Base-by-base conservation (phyloP, 2,329 filamentous ascomycete species). In the Clonostachys chloroleuca region DNA sequence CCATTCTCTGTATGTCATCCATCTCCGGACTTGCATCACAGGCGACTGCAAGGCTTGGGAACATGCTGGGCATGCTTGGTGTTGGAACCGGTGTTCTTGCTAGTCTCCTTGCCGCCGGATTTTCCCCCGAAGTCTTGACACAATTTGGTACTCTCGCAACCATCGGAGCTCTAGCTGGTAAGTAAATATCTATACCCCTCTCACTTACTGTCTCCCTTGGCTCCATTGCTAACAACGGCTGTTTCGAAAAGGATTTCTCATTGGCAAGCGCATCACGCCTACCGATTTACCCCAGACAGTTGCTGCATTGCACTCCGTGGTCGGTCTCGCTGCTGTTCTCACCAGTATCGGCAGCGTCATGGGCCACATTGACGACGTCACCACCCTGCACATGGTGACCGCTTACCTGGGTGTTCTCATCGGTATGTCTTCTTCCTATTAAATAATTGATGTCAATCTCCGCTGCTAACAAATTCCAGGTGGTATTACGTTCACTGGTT, bases 251-350 rank as follows among this genome's bases (percentile, higher is more conserved):
- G 84, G 88, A 34, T 78, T 89, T 44, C 61, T 91, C 20, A 92
- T 96, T 52, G 91, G 90, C 40, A 86, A 89, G 56, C 81, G 89
- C 12, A 95, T 95, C 54, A 95, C 89, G 0, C 88, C 91, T 0
- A 95, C 90, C 0, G 88, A 90, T 47, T 79, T 96, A 3, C 91
- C 91, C 0, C 90, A 96, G 63, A 95, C 89, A 1, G 90, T 95
- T 3, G 91, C 90, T 17, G 90, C 90, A 1, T 73, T 96, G 33
- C 91, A 95, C 67, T 95, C 89, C 0, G 90, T 96, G 8, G 91
- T 96, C 34, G 91, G 91, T 63, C 76, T 96, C 1, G 90, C 90
- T 12, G 91, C 91, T 10, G 90, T 96, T 1, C 65, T 96, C 56
- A 96, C 91, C 2, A 94, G 88, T 57, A 89, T 94, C 52, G 91